A percentile compares a stretch with the other conserved stretches of the same genome.
Evolutionary conservation across 495 filamentous ascomycete species (phyloP).

Genomic region (Aspergillus saccharolyticus): DNA sequence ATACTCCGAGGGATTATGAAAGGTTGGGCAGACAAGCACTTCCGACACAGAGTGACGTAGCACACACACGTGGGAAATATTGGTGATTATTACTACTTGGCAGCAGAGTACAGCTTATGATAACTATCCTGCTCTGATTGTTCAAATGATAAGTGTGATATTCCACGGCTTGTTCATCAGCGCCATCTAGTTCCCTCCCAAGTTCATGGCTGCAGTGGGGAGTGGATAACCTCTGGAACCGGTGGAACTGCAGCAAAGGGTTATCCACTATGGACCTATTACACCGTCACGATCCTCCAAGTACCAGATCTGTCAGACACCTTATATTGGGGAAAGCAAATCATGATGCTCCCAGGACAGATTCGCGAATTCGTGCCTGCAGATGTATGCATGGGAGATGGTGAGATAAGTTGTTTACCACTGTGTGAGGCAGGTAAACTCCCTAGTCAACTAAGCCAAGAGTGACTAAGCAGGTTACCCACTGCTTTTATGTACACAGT

Average conservation of each 20-base stretch:
- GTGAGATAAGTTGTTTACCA: not conserved
- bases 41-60: not conserved
- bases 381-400: slow-evolving; percentile 1
- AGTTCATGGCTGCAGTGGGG: not conserved
- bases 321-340: not conserved
- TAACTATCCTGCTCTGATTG: not conserved
- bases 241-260: not conserved
- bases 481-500: too few relatives aligned
- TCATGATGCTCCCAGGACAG: not conserved
- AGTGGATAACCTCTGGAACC: not conserved
- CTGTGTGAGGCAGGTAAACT: not conserved
- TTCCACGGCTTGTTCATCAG: not conserved
- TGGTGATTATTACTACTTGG: not conserved
- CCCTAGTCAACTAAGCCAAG: too few relatives aligned
- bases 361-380: slow-evolving; percentile 3
- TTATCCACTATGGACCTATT: not conserved
- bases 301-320: not conserved
- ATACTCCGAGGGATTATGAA: not conserved
- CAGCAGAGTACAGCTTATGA: not conserved
- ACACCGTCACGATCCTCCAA: not conserved
- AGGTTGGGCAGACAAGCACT: not conserved
- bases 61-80: not conserved
- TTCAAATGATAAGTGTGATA: not conserved
- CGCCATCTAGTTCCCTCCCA: not conserved
- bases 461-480: too few relatives aligned